Base-by-base conservation (phyloP, 176 grass and related monocot species). In the Musa schizocarpa region DNA sequence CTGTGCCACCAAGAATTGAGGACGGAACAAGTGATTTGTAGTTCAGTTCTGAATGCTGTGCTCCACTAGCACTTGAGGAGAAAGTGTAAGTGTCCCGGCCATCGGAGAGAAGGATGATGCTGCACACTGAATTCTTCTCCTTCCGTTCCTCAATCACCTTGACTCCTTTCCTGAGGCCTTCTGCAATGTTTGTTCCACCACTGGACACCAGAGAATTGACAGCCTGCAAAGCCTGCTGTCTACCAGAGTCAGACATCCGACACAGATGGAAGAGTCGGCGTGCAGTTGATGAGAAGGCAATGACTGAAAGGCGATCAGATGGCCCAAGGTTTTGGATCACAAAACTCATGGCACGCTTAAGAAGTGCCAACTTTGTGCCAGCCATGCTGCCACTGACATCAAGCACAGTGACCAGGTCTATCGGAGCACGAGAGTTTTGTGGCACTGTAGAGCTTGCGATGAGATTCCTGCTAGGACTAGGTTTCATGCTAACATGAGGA, bases 311-410 rank as follows among this genome's bases (percentile, higher is more conserved):
- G 27, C 92, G 82, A 75, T 96, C 92, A 20, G 62, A 75, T 1
- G 86, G 73, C n/a, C 90, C 91, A 78, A 99, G 90, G 59, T 88
- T 76, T 27, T 99, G 84, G 34, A 99, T 86, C 58, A 99, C 88
- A 63, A 99, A 99, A 22, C 63, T 72, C 90, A 99, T 87, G 13
- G 95, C 95, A 11, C 50, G 82, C 84, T 99, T 99, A 24, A 99
- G 76, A 72, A 99, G 91, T 53, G 73, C 76, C 63, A 99, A 78
- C 65, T 99, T 99, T 5, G 80, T 82, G 59, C 95, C 95, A 52
- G 70, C 76, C 95, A 99, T 99, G 90, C 95, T 99, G 22, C 95
- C 95, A 0, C 95, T 99, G 59, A 91, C 86, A 83, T 99, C 95
- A 55, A 99, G 88, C 59, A 94, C 95, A 2, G 95, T 89, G n/a